These are phyloP conservation scores for Pestalotiopsis sp. DNA, from an alignment of 2,329 filamentous ascomycete genomes.

Conservation along the genomic window DNA sequence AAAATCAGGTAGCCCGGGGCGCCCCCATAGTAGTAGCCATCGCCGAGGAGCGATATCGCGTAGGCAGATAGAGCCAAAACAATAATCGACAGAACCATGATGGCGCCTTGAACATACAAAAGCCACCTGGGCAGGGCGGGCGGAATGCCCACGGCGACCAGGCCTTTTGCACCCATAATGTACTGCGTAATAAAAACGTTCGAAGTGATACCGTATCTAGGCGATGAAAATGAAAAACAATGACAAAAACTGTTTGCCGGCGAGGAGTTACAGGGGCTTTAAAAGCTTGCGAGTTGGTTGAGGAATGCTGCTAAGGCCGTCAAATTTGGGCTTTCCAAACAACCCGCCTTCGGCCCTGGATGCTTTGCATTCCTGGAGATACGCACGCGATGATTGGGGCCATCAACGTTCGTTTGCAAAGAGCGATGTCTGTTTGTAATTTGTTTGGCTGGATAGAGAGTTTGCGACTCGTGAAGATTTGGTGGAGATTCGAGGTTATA, in stretches of 20 bases:
- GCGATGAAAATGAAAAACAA: not conserved
- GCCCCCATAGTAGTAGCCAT: conserved; percentile 25
- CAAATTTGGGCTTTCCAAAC: not conserved
- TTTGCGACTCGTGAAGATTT: not conserved
- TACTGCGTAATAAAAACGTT: not conserved
- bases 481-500: not conserved
- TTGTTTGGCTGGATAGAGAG: not conserved
- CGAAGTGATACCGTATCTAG: not conserved
- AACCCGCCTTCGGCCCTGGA: not conserved
- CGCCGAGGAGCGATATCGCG: conserved; percentile 34
- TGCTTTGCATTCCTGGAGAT: not conserved
- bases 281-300: not conserved
- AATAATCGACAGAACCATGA: conserved; percentile 39
- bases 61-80: conserved; percentile 42
- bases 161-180: conserved; percentile 26
- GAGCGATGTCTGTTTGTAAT: not conserved
- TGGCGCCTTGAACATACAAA: conserved; percentile 36
- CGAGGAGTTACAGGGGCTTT: not conserved
- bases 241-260: not conserved
- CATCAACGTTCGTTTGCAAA: not conserved
- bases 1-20: conserved; percentile 46
- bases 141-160: conserved; percentile 38
- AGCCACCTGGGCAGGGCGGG: conserved; percentile 34
- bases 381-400: not conserved
- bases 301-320: not conserved